These are phyloP conservation scores for Capsella rubella DNA, from an alignment of 441 rosid species.

Conservation along the genomic window DNA sequence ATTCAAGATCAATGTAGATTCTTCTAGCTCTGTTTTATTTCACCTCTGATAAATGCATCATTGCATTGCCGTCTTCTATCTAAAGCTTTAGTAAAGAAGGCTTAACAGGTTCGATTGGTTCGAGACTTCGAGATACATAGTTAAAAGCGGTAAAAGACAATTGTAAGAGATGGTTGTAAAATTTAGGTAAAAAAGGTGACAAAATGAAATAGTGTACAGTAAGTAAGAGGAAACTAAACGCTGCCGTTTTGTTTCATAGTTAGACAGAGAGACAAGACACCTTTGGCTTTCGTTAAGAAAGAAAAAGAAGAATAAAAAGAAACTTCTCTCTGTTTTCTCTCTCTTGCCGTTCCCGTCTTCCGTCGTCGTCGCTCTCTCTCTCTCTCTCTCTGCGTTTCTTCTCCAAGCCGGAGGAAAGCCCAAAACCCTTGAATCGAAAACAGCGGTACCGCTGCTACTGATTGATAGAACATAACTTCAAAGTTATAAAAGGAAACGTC, in stretches of 20 bases:
- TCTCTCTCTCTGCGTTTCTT: constrained; percentile 20
- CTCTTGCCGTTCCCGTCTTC: background rate
- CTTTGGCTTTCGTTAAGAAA: background rate
- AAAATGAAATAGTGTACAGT: too few relatives aligned
- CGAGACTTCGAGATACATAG: too few relatives aligned
- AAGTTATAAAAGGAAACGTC: background rate
- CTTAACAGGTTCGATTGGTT: too few relatives aligned
- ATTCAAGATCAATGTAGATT: constrained; percentile 37
- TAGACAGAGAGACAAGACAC: background rate
- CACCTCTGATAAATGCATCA: background rate
- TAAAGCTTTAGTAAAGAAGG: too few relatives aligned
- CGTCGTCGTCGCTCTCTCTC: background rate
- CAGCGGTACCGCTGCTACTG: constrained; percentile 11
- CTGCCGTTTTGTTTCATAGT: constrained; percentile 1
- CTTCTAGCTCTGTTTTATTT: constrained; percentile 14
- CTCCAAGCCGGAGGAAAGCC: constrained; percentile 19
- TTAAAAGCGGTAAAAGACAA: too few relatives aligned
- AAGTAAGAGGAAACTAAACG: background rate
- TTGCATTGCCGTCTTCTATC: too few relatives aligned
- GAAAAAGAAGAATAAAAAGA: too few relatives aligned
- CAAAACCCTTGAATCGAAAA: constrained; percentile 30
- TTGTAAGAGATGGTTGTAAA: too few relatives aligned
- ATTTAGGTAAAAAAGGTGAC: background rate
- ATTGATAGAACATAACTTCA: background rate
- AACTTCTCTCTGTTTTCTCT: background rate